phyloP scores from a whole-genome alignment of 2,329 filamentous ascomycete species.

The Cladosporium cucumerinum region DNA sequence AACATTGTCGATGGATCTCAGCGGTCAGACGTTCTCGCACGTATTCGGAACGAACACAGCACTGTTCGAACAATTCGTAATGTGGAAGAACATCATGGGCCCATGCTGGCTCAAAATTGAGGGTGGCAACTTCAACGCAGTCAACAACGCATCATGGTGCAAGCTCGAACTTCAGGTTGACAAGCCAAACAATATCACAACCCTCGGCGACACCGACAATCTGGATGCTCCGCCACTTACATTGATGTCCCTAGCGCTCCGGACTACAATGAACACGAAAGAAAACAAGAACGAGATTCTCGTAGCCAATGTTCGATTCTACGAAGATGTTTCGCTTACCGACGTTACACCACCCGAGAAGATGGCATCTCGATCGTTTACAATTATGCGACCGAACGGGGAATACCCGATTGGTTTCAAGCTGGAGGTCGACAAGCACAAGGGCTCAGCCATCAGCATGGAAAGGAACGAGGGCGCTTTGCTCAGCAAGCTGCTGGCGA shows the following conservation, averaged over 20 bases:
- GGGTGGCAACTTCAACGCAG: constrained; percentile 73
- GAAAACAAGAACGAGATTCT: constrained; percentile 97
- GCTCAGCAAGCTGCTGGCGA: constrained; percentile 81
- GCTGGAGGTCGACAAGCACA: constrained; percentile 67
- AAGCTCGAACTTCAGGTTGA: constrained; percentile 85
- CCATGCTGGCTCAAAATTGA: constrained; percentile 95
- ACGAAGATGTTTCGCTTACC: constrained; percentile 81
- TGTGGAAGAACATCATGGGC: constrained; percentile 99
- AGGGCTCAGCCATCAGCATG: constrained; percentile 68
- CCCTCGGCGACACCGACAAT: constrained; percentile 73
- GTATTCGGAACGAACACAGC: constrained; percentile 92
- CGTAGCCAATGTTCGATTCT: constrained; percentile 84
- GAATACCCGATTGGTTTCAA: constrained; percentile 88
- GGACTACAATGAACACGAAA: constrained; percentile 83
- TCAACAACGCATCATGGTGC: constrained; percentile 95
- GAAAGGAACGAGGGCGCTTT: constrained; percentile 83
- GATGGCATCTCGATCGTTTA: constrained; percentile 86
- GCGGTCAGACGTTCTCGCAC: constrained; percentile 86
- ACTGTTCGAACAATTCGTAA: constrained; percentile 94
- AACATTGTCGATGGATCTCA: constrained; percentile 64
- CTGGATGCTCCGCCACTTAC: constrained; percentile 83
- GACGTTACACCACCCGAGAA: constrained; percentile 88
- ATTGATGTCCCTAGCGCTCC: constrained; percentile 89
- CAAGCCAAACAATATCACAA: constrained; percentile 71
- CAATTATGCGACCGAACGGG: constrained; percentile 77